Evolutionary conservation across 1,139 yeast species (phyloP), one percentile per base, ranked within the genome.

Genomic region (Geotrichum australiense): DNA sequence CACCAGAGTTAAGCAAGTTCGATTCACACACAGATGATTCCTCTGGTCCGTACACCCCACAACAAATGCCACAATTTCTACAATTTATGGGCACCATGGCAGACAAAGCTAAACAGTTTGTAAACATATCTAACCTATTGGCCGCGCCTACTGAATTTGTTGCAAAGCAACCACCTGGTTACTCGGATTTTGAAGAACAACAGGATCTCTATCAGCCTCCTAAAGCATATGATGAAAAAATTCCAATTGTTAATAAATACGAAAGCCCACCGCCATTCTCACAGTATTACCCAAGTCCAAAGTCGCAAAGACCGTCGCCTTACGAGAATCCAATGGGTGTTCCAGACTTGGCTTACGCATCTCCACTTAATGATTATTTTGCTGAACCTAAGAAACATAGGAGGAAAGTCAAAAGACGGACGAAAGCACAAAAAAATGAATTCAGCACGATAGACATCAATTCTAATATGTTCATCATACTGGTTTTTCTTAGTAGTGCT

Each of bases 41-140:
- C 5, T 10, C 11, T 6, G 35, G 28, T 5, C 38, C 35, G 5
- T n/a, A 30, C 3, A 35, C 37, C 8, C 37, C 39, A 1, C 26
- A 26, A 20, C 14, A n/a, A 3, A 28, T 41, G 14, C 45, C 45
- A 11, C 45, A 30, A 3, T 15, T 41, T 10, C 37, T 41, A 12
- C 41, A 36, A 23, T 16, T 41, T 18, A 30, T 41, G 37, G 45
- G 45, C 2, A 41, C 38, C n/a, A 38, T 41, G 5, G 45, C 45
- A 4, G 40, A 39, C 11, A 26, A 28, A 5, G 45, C 45, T 2
- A 41, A 37, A 14, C 38, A 23, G 30, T 33, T 27, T 15, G 23
- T 34, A 14, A 5, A 11, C 7, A 29, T 29, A 5, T 5, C 20
- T n/a, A 15, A 15, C 7, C 20, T 6, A 7, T 22, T 10, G 25